Evolutionary conservation across 1,284 basidiomycete genomes (phyloP).

Genomic region (Rhodotorula glutinis): DNA sequence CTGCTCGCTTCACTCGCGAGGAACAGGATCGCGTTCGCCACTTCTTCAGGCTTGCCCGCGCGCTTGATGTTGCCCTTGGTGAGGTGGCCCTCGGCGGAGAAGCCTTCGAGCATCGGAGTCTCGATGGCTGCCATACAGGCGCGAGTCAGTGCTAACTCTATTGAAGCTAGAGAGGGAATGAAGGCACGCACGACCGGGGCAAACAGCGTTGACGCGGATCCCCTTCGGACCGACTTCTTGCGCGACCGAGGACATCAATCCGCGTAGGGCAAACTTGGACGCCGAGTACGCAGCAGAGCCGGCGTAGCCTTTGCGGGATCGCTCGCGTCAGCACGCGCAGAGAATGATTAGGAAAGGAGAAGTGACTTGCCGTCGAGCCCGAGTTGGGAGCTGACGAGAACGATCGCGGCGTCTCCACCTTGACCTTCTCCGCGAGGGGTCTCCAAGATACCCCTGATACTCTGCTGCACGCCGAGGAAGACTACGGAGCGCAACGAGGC

Average conservation of each 20-base stretch:
- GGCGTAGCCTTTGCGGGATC: slow-evolving; percentile 22
- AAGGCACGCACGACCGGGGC: slow-evolving; percentile 46
- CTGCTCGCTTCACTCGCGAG: slow-evolving; percentile 56
- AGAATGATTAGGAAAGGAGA: no score
- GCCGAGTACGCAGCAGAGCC: slow-evolving; percentile 38
- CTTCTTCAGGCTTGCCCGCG: slow-evolving; percentile 57
- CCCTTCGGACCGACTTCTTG: slow-evolving; percentile 53
- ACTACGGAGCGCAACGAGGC: slow-evolving; percentile 4
- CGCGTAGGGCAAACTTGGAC: slow-evolving; percentile 44
- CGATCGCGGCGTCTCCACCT: slow-evolving; percentile 40
- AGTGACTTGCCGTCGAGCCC: slow-evolving; percentile 29
- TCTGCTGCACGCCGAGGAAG: slow-evolving; percentile 42
- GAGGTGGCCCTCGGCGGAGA: neutral
- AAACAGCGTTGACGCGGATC: slow-evolving; percentile 60
- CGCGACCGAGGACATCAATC: slow-evolving; percentile 39
- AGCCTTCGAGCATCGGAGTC: slow-evolving; percentile 8
- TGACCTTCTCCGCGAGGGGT: slow-evolving; percentile 15
- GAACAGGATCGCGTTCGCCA: slow-evolving; percentile 57
- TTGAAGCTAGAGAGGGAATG: no score
- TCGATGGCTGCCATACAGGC: slow-evolving; percentile 36
- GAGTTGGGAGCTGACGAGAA: slow-evolving; percentile 41
- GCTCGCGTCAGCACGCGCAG: no score
- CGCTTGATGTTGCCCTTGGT: slow-evolving; percentile 46
- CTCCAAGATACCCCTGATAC: slow-evolving; percentile 35
- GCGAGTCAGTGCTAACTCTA: no score